Base-by-base conservation (phyloP, 306 rosid species). In the Lathyrus tuberosus region DNA sequence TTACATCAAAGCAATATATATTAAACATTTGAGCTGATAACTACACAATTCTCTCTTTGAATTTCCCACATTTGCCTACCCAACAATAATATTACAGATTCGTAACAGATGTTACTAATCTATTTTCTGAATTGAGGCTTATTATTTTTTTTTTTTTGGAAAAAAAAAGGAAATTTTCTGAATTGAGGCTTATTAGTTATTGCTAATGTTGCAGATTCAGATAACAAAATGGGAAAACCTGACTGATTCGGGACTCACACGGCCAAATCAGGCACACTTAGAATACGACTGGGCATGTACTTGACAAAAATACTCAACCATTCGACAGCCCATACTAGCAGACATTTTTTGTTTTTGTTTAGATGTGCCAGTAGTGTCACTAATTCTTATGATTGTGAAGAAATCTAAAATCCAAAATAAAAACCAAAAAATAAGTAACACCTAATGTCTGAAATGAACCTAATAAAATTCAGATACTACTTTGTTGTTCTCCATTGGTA, bases 1-100 rank as follows among this genome's bases (percentile, higher is more conserved):
- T 57, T 24, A 52, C 62, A 73, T 72, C 57, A 68, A 26, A 52
- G 62, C 44, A 67, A 48, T 26, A 33, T 7, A 48, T 37, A 33
- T 5, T 38, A n/a, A 72, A 48, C 35, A 53, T 51, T 68, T 52
- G 41, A 62, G 31, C 33, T 35, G 12, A 47, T 33, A 49, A 59
- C 47, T 18, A 26, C 48, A 62, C 30, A 38, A 4, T 35, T 60
- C n/a, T 41, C 33, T 61, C 17, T 65, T 14, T 14, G 69, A 72
- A 66, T 18, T 38, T 28, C 65, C 75, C 54, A 6, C 12, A 17
- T 44, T 47, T 40, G 38, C 17, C n/a, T 59, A 10, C 62, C 44
- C 15, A 18, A 51, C 57, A 8, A 51, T 51, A 62, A 14, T 17
- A 40, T 68, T 47, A 62, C 33, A 24, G 44, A 24, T 53, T 54